Base-by-base conservation (phyloP, 331 rosid genomes). In the Malus hybrid region DNA sequence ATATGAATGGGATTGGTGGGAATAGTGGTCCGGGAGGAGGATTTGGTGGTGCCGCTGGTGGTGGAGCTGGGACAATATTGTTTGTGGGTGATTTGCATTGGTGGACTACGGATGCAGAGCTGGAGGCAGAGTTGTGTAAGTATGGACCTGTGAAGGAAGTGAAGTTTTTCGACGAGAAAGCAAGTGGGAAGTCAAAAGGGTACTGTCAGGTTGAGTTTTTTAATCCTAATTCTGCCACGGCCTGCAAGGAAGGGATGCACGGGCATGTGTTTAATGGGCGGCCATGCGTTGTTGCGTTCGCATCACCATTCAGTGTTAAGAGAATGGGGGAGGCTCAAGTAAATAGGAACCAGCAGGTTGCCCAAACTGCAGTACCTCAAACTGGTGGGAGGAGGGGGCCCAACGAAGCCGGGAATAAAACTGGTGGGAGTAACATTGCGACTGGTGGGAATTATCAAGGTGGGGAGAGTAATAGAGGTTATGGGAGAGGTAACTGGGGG, bases 1-100 rank as follows among this genome's bases (percentile, higher is more conserved):
- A 81, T 89, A 71, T 84, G 74, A 89, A 75, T 56, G 89, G 92
- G 72, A 76, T 82, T 66, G 98, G 91, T 71, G 96, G 93, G 61
- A 91, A 82, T 65, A 87, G 82, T 48, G 81, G 77, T 55, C 83
- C 39, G 5, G 82, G 61, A 3, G 87, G 31, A 5, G 87, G 42
- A n/a, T 83, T 50, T 6, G 65, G 75, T 4, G 81, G 79, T 0
- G 80, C 80, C 0, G 83, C 87, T 2, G 88, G 83, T 14, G 85
- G 86, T 16, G 89, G 87, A 28, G 95, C 92, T 0, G 90, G 95
- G 16, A 90, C 93, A 0, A 81, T 89, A 48, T 80, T 92, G 74
- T 94, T 90, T 92, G 99, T 94, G 64, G 99, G 99, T 50, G 99
- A 94, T 76, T 82, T 94, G 81, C 97, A 94, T 75, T 94, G 99